phyloP scores from a whole-genome alignment of 106 monocot genomes.

The Platanthera guangdongensis region DNA sequence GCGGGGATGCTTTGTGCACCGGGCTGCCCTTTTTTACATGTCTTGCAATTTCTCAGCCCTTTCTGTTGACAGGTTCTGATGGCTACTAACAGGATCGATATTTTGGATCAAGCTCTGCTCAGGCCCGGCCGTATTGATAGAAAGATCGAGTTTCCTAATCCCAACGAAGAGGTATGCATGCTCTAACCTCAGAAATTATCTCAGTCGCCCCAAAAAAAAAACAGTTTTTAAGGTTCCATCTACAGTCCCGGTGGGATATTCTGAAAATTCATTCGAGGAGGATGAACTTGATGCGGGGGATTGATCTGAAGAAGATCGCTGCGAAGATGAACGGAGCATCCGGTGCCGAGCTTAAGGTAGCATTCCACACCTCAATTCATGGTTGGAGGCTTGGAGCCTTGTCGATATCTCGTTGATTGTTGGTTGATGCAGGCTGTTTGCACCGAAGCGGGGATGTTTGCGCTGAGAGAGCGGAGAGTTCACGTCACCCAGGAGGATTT shows the following conservation, averaged over 20 bases:
- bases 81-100: constrained; percentile 84
- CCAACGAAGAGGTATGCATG: constrained; percentile 63
- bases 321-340: constrained; percentile 98
- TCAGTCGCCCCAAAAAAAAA: not conserved
- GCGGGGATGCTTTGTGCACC: too few relatives aligned
- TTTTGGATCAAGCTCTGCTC: constrained; percentile 78
- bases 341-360: constrained; percentile 94
- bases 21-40: too few relatives aligned
- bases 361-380: not conserved
- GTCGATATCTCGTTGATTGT: not conserved
- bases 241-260: constrained; percentile 90
- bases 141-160: constrained; percentile 91
- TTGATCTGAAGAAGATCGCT: constrained; percentile 95
- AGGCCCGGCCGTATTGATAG: constrained; percentile 79
- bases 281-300: constrained; percentile 99
- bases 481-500: constrained; percentile 98
- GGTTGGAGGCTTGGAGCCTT: too few relatives aligned
- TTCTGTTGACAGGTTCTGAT: constrained; percentile 49
- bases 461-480: constrained; percentile 89
- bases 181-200: not conserved
- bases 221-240: not conserved
- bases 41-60: not conserved
- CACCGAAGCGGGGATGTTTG: constrained; percentile 98
- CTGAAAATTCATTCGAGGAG: constrained; percentile 96
- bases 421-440: constrained; percentile 73